Percentiles rank a stretch among this genome's conserved stretches.
Evolutionary conservation across 2,329 filamentous ascomycete genomes (phyloP).

Genomic region (Calonectria pteridis): DNA sequence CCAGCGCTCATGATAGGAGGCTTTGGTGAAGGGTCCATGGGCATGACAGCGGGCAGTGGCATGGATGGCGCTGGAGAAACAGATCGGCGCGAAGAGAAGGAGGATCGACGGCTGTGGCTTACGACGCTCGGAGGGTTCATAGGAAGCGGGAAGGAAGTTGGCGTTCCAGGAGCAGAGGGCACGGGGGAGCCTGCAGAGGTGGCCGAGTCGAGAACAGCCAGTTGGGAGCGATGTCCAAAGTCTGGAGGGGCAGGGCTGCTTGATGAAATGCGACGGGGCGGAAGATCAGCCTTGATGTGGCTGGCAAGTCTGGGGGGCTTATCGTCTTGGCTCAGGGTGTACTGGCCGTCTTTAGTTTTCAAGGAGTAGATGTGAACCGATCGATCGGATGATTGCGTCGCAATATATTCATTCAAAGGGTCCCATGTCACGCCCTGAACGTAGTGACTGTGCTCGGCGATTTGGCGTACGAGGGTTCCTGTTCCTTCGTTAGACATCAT

Average conservation of each 20-base stretch:
- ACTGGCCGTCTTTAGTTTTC: conserved; percentile 96
- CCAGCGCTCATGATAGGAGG: conserved; percentile 69
- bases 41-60: conserved; percentile 94
- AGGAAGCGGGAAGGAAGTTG: conserved; percentile 85
- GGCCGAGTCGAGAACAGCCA: conserved; percentile 66
- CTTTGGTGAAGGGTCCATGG: conserved; percentile 89
- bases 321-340: conserved; percentile 77
- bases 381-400: conserved; percentile 97
- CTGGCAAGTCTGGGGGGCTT: conserved; percentile 86
- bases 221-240: conserved; percentile 74
- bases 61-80: conserved; percentile 94
- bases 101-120: conserved; percentile 93
- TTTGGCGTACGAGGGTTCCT: conserved; percentile 83
- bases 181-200: conserved; percentile 81
- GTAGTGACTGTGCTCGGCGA: conserved; percentile 97
- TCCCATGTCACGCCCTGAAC: conserved; percentile 99
- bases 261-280: conserved; percentile 88
- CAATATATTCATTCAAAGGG: conserved; percentile 96
- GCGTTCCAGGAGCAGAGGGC: conserved; percentile 93
- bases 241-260: conserved; percentile 94
- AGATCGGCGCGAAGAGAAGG: conserved; percentile 89
- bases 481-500: conserved; percentile 19
- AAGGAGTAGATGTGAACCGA: conserved; percentile 98
- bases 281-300: conserved; percentile 86
- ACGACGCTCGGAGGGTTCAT: conserved; percentile 96